Conservation (phyloP, 1,284 basidiomycete genomes). For the Malassezia equina region DNA sequence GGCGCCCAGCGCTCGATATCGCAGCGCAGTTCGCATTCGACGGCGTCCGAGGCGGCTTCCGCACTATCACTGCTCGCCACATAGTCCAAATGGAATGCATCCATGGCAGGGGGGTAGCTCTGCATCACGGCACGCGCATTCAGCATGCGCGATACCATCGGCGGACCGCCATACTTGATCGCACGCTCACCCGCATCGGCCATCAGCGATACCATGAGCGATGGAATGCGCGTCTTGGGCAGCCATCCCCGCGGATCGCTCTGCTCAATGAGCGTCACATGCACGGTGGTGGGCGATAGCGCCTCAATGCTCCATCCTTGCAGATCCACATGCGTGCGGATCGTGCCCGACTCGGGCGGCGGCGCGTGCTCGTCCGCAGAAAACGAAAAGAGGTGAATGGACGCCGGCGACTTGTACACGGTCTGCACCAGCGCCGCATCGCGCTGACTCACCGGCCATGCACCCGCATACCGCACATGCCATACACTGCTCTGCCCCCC, state of each 20-base stretch:
- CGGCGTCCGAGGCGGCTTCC: constrained; percentile 50
- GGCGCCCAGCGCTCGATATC: constrained; percentile 84
- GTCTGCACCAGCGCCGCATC: constrained; percentile 85
- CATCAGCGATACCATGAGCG: constrained; percentile 63
- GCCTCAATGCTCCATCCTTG: constrained; percentile 96
- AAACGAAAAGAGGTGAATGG: constrained; percentile 90
- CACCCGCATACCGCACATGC: constrained; percentile 27
- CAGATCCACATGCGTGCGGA: constrained; percentile 86
- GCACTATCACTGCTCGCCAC: constrained; percentile 53
- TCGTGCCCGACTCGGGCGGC: constrained; percentile 69
- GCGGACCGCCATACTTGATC: constrained; percentile 88
- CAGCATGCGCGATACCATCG: constrained; percentile 67
- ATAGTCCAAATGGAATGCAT: constrained; percentile 74
- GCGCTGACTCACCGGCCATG: constrained; percentile 55
- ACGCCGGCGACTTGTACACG: constrained; percentile 82
- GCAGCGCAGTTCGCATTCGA: constrained; percentile 89
- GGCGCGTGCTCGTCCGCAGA: constrained; percentile 79
- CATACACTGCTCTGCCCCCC: constrained; percentile 61
- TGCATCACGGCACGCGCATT: constrained; percentile 67
- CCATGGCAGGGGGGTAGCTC: constrained; percentile 77
- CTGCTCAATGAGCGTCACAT: constrained; percentile 87
- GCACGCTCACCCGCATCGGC: constrained; percentile 82
- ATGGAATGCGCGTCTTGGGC: constrained; percentile 83
- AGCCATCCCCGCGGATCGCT: constrained; percentile 96
- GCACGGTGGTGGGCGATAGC: constrained; percentile 85